A percentile compares a stretch with the other conserved stretches of the same genome.
Conservation (phyloP, 371 early-diverging fungal species). For the Choanephora cucurbitarum region DNA sequence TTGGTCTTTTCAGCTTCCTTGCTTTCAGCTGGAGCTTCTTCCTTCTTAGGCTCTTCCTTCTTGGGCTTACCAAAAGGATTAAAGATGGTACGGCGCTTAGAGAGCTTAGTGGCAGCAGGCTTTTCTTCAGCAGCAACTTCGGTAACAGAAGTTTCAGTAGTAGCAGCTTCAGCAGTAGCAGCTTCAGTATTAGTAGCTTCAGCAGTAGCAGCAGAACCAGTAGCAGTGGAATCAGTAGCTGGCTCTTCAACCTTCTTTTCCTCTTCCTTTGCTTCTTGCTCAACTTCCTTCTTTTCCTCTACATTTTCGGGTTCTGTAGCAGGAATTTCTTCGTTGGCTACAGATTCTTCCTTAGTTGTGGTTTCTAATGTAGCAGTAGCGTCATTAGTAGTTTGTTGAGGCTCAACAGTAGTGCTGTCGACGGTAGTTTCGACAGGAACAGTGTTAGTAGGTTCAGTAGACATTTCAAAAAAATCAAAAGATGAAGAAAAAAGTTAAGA, state of each 20-base stretch:
- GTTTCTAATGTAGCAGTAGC: not conserved
- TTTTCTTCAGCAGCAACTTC: not conserved
- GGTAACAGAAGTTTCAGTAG: not conserved
- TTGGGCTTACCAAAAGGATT: conserved; percentile 34
- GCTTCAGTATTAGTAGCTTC: not conserved
- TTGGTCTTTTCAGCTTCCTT: conserved; percentile 1
- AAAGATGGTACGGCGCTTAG: conserved; percentile 34
- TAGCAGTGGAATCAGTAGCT: not conserved
- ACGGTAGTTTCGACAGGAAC: conserved; percentile 14
- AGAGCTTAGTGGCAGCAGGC: conserved; percentile 1
- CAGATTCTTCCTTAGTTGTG: not conserved
- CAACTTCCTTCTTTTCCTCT: conserved; percentile 4
- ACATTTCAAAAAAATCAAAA: not conserved
- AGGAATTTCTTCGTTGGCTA: conserved; percentile 5
- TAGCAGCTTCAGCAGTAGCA: not conserved
- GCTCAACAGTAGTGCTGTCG: conserved; percentile 1
- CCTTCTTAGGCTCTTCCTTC: conserved; percentile 20
- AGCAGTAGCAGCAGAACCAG: not conserved
- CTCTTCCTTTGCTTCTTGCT: not conserved
- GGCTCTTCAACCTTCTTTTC: conserved; percentile 3
- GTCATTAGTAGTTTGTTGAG: conserved; percentile 2
- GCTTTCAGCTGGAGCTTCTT: conserved; percentile 4
- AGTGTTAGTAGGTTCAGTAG: conserved; percentile 10
- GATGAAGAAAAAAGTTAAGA: conserved; percentile 6
- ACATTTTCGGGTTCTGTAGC: conserved; percentile 2